Evolutionary conservation across 345 rosid genomes (phyloP), one percentile per base, ranked within the genome.

Genomic region (Camelina neglecta): DNA sequence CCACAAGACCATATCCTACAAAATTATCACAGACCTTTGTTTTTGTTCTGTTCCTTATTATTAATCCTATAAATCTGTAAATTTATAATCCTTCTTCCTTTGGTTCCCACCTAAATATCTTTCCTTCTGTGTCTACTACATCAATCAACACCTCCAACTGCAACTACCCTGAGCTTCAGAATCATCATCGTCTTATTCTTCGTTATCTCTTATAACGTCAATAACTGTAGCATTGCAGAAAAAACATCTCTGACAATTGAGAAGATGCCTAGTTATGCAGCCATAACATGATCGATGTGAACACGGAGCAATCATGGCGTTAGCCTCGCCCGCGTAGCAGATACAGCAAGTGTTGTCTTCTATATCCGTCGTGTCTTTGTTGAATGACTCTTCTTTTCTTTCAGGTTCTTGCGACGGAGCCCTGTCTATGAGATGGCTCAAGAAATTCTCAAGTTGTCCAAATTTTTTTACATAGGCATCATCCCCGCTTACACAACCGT

Each of bases 261-360:
- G 83, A 71, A 89, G 97, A 83, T 95, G 99, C 63, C 99, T 87
- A n/a, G 87, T 87, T 79, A 92, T 92, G 91, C 99, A 95, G 23
- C 96, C 93, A 60, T 87, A 85, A 80, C 99, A 95, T 9, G 97
- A 95, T 26, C 75, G 83, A 71, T 95, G 97, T 10, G 87, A 88
- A 82, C 99, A 95, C 4, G 99, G 97, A 10, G 75, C 81, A 41
- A 95, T 86, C 83, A 77, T 65, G 11, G 96, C 91, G 76, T 92
- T 89, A 11, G 91, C 90, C 59, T 85, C 84, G 0, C 81, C 65
- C 1, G 85, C 82, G 11, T 86, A 95, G 83, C 99, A 95, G 78
- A 95, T 90, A 83, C 99, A 92, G 84, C 97, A 95, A 35, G 74
- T 84, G 58, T 73, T 71, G 21, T 92, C 98, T 33, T 89, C 89